Percentiles rank a stretch among this genome's conserved stretches.
phyloP scores from a whole-genome alignment of 331 rosid species.

The Malus hybrid region DNA sequence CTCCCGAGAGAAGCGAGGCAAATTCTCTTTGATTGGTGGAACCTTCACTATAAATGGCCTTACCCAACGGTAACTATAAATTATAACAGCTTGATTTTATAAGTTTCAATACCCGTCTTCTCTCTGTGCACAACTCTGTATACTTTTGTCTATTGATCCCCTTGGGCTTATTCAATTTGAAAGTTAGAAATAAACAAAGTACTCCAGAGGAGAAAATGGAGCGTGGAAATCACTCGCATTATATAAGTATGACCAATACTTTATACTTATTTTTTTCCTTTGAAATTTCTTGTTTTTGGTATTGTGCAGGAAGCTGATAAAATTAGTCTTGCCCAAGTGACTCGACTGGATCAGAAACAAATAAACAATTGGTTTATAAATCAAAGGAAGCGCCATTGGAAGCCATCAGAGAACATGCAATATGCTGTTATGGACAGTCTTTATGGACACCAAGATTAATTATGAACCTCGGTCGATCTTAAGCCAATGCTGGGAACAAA shows the following conservation, averaged over 20 bases:
- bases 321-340: conserved; percentile 51
- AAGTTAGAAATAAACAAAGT: no score
- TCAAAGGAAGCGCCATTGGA: conserved; percentile 89
- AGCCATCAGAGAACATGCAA: conserved; percentile 50
- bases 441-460: conserved; percentile 23
- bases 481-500: not conserved
- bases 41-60: conserved; percentile 70
- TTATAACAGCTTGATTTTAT: no score
- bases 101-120: no score
- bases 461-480: not conserved
- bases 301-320: conserved; percentile 52
- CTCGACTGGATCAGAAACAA: conserved; percentile 65
- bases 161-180: no score
- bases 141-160: no score
- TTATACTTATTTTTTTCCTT: no score
- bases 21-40: conserved; percentile 71
- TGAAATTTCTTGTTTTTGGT: not conserved
- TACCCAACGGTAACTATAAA: conserved; percentile 57
- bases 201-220: no score
- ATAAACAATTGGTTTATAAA: conserved; percentile 78
- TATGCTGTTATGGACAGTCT: conserved; percentile 39
- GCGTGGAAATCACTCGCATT: no score
- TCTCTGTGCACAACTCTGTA: no score
- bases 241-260: no score
- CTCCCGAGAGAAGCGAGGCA: conserved; percentile 66